Percentiles rank a stretch among this genome's conserved stretches.
Conservation (phyloP, 257 asterid genomes). For the Solanum dulcamara region DNA sequence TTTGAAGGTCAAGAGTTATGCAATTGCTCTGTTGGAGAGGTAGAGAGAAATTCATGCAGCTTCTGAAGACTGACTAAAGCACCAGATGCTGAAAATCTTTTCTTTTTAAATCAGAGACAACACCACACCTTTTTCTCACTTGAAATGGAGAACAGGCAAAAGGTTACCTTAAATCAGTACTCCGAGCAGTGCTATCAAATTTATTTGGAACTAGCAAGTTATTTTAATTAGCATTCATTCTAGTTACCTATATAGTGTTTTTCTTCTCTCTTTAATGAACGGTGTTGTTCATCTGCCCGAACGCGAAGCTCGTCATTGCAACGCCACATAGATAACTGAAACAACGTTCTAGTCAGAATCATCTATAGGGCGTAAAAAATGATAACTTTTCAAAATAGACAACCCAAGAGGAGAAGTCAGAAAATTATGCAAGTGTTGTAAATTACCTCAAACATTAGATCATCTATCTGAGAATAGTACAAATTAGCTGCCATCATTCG, state of each 20-base stretch:
- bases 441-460: constrained; percentile 87
- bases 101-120: not conserved
- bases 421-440: not conserved
- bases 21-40: not conserved
- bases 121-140: not conserved
- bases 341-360: not conserved
- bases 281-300: constrained; percentile 22
- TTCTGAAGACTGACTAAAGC: not conserved
- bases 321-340: constrained; percentile 48
- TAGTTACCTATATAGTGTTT: constrained; percentile 35
- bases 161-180: not conserved
- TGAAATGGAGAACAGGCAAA: not conserved
- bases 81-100: not conserved
- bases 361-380: not conserved
- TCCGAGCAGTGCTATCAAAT: not conserved
- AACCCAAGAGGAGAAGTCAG: not conserved
- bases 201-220: not conserved
- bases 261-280: constrained; percentile 23
- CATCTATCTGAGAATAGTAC: constrained; percentile 88
- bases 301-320: constrained; percentile 41
- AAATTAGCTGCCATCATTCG: constrained; percentile 55
- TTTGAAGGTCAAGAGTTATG: not conserved
- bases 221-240: not conserved
- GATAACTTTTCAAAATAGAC: not conserved
- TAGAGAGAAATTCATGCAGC: not conserved